These are phyloP conservation scores for Pseudevernia furfuracea DNA, from an alignment of 495 filamentous ascomycete species.

Conservation along the genomic window DNA sequence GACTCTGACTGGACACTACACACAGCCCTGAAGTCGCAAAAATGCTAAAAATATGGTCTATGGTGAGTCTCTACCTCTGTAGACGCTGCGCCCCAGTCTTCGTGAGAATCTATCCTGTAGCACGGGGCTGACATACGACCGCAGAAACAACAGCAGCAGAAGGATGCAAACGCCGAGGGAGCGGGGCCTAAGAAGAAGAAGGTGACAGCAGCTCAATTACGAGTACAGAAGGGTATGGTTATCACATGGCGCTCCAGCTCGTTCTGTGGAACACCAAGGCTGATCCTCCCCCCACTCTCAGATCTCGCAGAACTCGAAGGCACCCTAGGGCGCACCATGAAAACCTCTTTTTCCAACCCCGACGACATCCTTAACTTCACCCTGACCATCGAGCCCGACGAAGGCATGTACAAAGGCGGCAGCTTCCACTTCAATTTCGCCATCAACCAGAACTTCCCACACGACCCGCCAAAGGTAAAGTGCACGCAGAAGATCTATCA, in stretches of 20 bases:
- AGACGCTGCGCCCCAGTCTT: constrained; percentile 15
- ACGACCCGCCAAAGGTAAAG: constrained; percentile 96
- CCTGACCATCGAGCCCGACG: constrained; percentile 88
- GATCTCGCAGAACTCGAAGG: constrained; percentile 75
- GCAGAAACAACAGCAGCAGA: constrained; percentile 91
- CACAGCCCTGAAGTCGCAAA: constrained; percentile 35
- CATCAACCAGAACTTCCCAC: constrained; percentile 91
- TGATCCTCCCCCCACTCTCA: constrained; percentile 32
- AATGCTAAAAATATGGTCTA: constrained; percentile 99
- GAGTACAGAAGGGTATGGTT: constrained; percentile 83
- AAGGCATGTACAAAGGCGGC: constrained; percentile 95
- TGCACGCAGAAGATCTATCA: constrained; percentile 99
- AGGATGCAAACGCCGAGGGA: constrained; percentile 76
- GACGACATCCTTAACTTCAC: constrained; percentile 96
- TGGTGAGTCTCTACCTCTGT: constrained; percentile 52
- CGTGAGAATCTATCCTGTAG: background rate
- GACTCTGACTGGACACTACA: background rate
- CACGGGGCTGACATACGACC: constrained; percentile 10
- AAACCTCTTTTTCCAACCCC: constrained; percentile 83
- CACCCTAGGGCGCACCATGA: constrained; percentile 83
- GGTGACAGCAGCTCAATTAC: constrained; percentile 89
- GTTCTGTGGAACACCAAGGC: background rate
- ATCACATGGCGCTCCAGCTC: background rate
- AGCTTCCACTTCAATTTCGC: constrained; percentile 82
- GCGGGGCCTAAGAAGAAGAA: constrained; percentile 88